phyloP scores from a whole-genome alignment of 768 basidiomycete genomes.

The Steccherinum ochraceum region DNA sequence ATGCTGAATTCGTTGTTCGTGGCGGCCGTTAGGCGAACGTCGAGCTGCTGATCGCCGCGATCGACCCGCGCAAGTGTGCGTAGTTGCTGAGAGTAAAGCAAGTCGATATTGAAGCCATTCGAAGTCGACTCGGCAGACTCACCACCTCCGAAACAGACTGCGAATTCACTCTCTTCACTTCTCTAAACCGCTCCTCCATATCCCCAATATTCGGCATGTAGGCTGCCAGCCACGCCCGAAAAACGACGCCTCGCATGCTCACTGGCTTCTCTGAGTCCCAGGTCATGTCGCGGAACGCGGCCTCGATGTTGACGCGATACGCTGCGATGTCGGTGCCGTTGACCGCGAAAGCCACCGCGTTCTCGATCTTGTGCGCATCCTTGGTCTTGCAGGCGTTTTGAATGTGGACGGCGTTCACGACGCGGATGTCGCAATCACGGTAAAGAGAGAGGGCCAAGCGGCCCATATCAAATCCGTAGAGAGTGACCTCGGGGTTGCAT shows the following conservation, averaged over 20 bases:
- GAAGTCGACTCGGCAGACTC: constrained; percentile 9
- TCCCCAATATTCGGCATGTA: constrained; percentile 36
- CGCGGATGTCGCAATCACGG: constrained; percentile 32
- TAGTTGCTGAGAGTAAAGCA: constrained; percentile 12
- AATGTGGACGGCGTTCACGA: constrained; percentile 50
- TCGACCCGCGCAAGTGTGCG: constrained; percentile 11
- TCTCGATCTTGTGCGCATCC: constrained; percentile 32
- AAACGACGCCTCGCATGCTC: constrained; percentile 10
- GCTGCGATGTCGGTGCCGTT: constrained; percentile 12
- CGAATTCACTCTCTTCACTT: constrained; percentile 31
- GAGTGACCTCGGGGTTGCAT: constrained; percentile 34
- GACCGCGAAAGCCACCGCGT: constrained; percentile 30
- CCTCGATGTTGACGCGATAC: constrained; percentile 15
- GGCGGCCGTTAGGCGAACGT: constrained; percentile 20
- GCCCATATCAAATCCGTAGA: constrained; percentile 51
- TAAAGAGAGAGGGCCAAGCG: constrained; percentile 44
- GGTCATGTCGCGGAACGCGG: constrained; percentile 12
- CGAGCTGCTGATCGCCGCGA: constrained; percentile 19
- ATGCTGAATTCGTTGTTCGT: constrained; percentile 18
- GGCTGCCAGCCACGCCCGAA: constrained; percentile 23
- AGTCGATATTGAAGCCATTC: not conserved
- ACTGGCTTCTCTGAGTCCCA: constrained; percentile 12
- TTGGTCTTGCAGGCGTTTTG: constrained; percentile 41
- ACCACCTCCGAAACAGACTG: too few relatives aligned
- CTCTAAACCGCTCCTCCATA: constrained; percentile 35